Evolutionary conservation across 2,329 filamentous ascomycete genomes (phyloP).

Genomic region (Colletotrichum musae): DNA sequence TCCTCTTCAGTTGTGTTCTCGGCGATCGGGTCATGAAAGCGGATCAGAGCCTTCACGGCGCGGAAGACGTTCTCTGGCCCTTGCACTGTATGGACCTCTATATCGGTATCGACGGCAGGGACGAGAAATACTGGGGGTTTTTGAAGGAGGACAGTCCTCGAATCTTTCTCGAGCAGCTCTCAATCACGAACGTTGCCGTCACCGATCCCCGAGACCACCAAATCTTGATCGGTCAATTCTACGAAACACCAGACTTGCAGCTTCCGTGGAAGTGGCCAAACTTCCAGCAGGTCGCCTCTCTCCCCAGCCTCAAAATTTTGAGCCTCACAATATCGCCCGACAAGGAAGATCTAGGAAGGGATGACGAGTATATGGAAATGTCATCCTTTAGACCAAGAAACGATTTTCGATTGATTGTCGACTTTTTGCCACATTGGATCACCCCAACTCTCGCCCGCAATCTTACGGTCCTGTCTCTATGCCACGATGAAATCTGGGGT

Average conservation of each 20-base stretch:
- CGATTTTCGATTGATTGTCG: conserved; percentile 32
- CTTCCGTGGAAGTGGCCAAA: not conserved
- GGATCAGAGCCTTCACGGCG: not conserved
- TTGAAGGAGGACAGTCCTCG: not conserved
- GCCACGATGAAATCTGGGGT: conserved; percentile 54
- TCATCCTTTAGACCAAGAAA: not conserved
- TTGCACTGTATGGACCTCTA: not conserved
- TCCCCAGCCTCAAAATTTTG: conserved; percentile 3
- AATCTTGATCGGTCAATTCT: no score
- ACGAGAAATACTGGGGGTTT: not conserved
- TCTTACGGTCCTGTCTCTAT: conserved; percentile 56
- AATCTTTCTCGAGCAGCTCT: conserved; percentile 1
- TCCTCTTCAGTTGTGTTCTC: conserved; percentile 2
- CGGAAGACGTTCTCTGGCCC: not conserved
- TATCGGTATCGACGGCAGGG: no score
- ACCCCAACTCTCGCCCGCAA: conserved; percentile 35
- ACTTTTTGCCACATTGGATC: conserved; percentile 46
- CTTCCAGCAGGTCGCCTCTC: not conserved
- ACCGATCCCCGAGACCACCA: no score
- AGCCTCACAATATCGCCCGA: conserved; percentile 5
- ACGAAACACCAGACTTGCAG: no score
- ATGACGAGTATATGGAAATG: not conserved
- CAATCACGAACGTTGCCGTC: conserved; percentile 1
- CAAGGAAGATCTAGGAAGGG: not conserved
- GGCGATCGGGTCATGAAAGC: not conserved